These are phyloP conservation scores for Crithidia expoeki DNA, from an alignment of 208 protist species.

Conservation along the genomic window DNA sequence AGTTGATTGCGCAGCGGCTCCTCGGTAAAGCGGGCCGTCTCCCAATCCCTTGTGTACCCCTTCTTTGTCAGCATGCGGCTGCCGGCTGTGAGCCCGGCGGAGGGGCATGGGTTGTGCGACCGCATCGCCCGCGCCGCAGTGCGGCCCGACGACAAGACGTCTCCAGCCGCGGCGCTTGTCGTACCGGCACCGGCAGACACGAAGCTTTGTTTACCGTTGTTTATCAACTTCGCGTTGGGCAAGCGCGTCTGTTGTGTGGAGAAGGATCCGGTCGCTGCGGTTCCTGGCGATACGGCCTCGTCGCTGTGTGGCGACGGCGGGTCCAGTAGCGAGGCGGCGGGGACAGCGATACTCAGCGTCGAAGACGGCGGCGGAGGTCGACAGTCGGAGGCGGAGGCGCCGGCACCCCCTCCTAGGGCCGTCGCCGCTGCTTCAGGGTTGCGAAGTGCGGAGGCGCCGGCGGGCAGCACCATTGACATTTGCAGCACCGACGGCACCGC, in stretches of 20 bases:
- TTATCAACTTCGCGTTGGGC: neutral
- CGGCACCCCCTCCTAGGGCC: neutral
- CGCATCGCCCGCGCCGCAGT: neutral
- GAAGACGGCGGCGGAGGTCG: neutral
- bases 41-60: too few relatives aligned
- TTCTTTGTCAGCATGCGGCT: too few relatives aligned
- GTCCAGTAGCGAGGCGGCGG: slow-evolving; percentile 1
- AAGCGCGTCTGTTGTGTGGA: neutral
- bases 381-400: neutral
- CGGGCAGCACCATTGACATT: slow-evolving; percentile 20
- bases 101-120: neutral
- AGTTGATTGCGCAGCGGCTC: neutral
- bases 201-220: slow-evolving; percentile 12
- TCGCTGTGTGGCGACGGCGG: neutral
- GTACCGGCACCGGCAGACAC: slow-evolving; percentile 1
- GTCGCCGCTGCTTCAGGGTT: neutral
- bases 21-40: slow-evolving; percentile 8
- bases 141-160: slow-evolving; percentile 29
- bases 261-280: too few relatives aligned
- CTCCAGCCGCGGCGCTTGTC: neutral
- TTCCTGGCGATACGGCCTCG: too few relatives aligned
- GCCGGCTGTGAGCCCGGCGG: neutral
- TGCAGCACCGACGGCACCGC: slow-evolving; percentile 28
- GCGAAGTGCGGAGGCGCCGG: slow-evolving; percentile 9
- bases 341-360: neutral